These are phyloP conservation scores for Dactylellina cionopaga DNA, from an alignment of 2,329 filamentous ascomycete genomes.

Conservation along the genomic window DNA sequence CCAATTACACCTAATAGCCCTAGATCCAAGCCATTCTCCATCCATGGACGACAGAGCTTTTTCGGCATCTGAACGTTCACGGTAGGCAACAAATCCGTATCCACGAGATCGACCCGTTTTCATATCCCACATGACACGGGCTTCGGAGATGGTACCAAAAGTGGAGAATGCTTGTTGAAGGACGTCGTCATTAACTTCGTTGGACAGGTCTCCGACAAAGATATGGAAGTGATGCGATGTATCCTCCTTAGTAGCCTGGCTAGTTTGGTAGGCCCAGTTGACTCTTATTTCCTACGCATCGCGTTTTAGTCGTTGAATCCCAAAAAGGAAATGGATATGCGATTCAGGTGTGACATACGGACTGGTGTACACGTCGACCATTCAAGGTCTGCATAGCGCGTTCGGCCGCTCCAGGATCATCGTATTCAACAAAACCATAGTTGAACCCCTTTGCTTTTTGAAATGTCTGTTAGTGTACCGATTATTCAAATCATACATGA, in stretches of 20 bases:
- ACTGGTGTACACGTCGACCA: slow-evolving; percentile 92
- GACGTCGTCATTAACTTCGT: slow-evolving; percentile 98
- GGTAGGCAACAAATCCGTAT: slow-evolving; percentile 97
- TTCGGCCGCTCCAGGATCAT: slow-evolving; percentile 95
- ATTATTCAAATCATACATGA: background rate
- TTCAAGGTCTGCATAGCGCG: slow-evolving; percentile 97
- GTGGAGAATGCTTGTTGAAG: slow-evolving; percentile 92
- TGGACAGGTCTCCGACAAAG: slow-evolving; percentile 96
- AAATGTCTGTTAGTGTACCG: slow-evolving; percentile 7
- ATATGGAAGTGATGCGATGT: slow-evolving; percentile 99
- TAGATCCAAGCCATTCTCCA: slow-evolving; percentile 97
- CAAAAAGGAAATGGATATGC: background rate
- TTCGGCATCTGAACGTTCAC: slow-evolving; percentile 90
- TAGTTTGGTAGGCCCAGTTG: slow-evolving; percentile 99
- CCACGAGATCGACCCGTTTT: slow-evolving; percentile 97
- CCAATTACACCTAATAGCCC: slow-evolving; percentile 99
- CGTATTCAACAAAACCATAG: slow-evolving; percentile 98
- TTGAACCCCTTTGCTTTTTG: slow-evolving; percentile 92
- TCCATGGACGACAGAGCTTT: slow-evolving; percentile 98
- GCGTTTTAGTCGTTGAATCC: slow-evolving; percentile 34
- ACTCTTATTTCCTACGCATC: slow-evolving; percentile 86
- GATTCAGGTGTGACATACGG: slow-evolving; percentile 69
- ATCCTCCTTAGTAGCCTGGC: slow-evolving; percentile 92
- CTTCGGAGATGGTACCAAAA: slow-evolving; percentile 95
- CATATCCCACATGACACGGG: slow-evolving; percentile 99